Evolutionary conservation across 75 land plant genomes (phyloP), one percentile per base, ranked within the genome.

Genomic region (Pinus tabuliformis): DNA sequence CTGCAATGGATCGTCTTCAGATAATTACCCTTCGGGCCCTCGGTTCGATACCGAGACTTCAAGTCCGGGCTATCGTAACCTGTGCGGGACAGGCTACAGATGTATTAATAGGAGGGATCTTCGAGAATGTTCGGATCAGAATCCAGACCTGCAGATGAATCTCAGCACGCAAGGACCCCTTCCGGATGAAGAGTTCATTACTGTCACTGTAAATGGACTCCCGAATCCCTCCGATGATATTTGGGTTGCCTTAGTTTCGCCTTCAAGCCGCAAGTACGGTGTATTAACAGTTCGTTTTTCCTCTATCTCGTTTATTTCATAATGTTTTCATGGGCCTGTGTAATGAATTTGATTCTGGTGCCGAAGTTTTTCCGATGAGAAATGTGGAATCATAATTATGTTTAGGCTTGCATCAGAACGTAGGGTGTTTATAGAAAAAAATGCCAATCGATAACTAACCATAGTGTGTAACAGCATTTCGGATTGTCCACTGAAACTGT

Each of bases 211-310:
- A 52, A 81, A 62, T 13, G 96, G 96, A 5, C 79, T 93, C 39
- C 39, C 81, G 30, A 16, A 72, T 26, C 97, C 97, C 0, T 72
- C 80, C 1, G 77, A 62, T 0, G 20, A 39, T 12, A 84, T 88
- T 59, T 92, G 95, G 91, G 83, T 94, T 26, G 97, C 80, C 49
- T 80, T 94, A 78, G 66, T 94, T 28, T 85, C 97, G 0, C 89
- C 94, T 28, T 78, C 97, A 11, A 59, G 72, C 71, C 49, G 83
- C 26, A 63, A 82, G 95, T 92, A 81, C 75, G 87, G 6, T 45
- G 49, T 6, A 45, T 45, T 45, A 6, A 7, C 49, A 6, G 49
- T 45, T 45, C 9, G 49, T 45, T 45, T 45, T 45, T 5, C 45
- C 9, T 45, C 49, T 45, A 0, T 45, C 49, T 6, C 26, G 26